Percentiles rank a stretch among this genome's conserved stretches.
These are phyloP conservation scores for Thyridium curvatum DNA, from an alignment of 2,329 filamentous ascomycete genomes.

Conservation along the genomic window DNA sequence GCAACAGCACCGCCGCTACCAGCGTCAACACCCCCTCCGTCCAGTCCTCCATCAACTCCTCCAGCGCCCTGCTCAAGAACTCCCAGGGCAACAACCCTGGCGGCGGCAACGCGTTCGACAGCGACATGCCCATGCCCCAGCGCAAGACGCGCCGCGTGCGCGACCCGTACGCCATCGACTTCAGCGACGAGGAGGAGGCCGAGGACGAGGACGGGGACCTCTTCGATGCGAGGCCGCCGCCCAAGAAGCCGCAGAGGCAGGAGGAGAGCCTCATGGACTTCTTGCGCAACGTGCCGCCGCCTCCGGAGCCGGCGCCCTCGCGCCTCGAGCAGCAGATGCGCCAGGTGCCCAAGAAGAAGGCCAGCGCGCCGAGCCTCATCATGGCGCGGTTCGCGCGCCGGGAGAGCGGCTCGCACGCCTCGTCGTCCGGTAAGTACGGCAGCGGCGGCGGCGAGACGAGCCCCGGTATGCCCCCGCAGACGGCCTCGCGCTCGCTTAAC, in stretches of 20 bases:
- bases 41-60: constrained; percentile 67
- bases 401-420: constrained; percentile 20
- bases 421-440: constrained; percentile 11
- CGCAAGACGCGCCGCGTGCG: constrained; percentile 72
- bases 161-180: constrained; percentile 91
- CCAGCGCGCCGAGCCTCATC: constrained; percentile 50
- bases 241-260: constrained; percentile 35
- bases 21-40: constrained; percentile 45
- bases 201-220: constrained; percentile 38
- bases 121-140: constrained; percentile 54
- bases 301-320: constrained; percentile 37
- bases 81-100: constrained; percentile 21
- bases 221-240: constrained; percentile 25
- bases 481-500: constrained; percentile 27
- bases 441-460: constrained; percentile 15
- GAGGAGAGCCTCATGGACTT: constrained; percentile 72
- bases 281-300: constrained; percentile 62
- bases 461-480: constrained; percentile 17
- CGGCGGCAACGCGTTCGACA: constrained; percentile 32
- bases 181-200: constrained; percentile 62
- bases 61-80: constrained; percentile 59
- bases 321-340: constrained; percentile 23
- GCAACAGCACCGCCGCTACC: constrained; percentile 50
- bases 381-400: constrained; percentile 50
- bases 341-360: constrained; percentile 53